Base-by-base conservation (phyloP, 331 rosid species). In the Saraca asoca region DNA sequence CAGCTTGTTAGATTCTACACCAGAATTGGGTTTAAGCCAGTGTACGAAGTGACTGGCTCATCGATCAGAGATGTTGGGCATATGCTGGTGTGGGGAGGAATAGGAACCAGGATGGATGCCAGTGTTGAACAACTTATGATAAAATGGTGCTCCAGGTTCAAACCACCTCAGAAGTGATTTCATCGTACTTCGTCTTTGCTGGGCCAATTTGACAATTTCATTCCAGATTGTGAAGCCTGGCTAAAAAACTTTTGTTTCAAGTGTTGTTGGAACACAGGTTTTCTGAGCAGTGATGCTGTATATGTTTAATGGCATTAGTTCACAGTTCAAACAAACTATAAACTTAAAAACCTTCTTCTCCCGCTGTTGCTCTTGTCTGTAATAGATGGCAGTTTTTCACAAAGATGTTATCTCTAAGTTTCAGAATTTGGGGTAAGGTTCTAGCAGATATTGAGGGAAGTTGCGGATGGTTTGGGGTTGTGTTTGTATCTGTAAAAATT, bases 41-140 rank as follows among this genome's bases (percentile, higher is more conserved):
- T 83, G 75, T 70, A 82, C 38, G 91, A 92, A 81, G 93, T 92
- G n/a, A 87, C 78, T 0, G 93, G 91, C 2, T 83, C 91, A 5
- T 74, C 80, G 7, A 0, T 89, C 10, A 79, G 85, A 29, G 98
- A 92, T 73, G 1, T 77, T 35, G 72, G 73, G 0, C 93, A 92
- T 66, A 82, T 79, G 96, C 67, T 92, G 81, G 83, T 89, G 15
- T 92, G 95, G 98, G 98, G 96, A 77, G 98, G 98, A 20, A 70
- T 82, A 17, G 95, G 98, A 49, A 92, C 98, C 0, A 75, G 88
- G 66, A 89, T 89, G 96, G 87, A 87, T 77, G 95, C 98, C 10
- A 64, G 48, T 69, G 79, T 89, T 72, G 84, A 89, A 66, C 62
- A 58, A 11, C 94, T 89, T 12, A 80, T 92, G 38, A 16, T 79